Evolutionary conservation across 83 land plant species (phyloP).

Genomic region (Thuja plicata): DNA sequence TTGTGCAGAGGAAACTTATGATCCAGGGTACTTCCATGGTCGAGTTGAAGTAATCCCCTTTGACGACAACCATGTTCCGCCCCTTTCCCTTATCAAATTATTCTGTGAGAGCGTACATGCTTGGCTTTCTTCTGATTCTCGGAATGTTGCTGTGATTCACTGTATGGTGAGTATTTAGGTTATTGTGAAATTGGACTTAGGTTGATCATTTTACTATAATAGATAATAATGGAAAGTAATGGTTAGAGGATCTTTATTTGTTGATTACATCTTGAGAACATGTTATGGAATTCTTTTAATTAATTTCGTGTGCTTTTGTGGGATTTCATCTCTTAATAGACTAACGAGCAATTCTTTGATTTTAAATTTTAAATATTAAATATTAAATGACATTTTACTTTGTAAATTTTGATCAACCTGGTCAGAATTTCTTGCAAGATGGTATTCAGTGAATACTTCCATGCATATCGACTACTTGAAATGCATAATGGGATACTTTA

Average conservation of each 20-base stretch:
- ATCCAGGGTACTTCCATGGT: slow-evolving; percentile 61
- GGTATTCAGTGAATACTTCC: not conserved
- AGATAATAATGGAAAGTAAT: not conserved
- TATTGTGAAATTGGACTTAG: not conserved
- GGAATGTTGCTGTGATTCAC: slow-evolving; percentile 69
- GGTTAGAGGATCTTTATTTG: not conserved
- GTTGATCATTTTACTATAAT: not conserved
- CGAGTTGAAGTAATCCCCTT: slow-evolving; percentile 69
- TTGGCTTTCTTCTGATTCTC: slow-evolving; percentile 59
- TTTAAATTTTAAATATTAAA: not conserved
- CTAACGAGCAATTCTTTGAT: not conserved
- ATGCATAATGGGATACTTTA: not conserved
- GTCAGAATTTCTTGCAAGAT: not conserved
- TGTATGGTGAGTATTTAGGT: slow-evolving; percentile 52
- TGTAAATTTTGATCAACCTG: not conserved
- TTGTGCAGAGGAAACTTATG: slow-evolving; percentile 61
- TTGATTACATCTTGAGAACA: not conserved
- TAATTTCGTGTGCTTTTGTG: not conserved
- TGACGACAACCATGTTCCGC: slow-evolving; percentile 78
- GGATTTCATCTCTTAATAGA: not conserved
- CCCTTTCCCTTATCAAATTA: slow-evolving; percentile 50
- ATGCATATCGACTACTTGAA: not conserved
- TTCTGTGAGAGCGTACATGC: slow-evolving; percentile 72
- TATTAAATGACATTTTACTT: not conserved
- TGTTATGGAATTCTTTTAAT: not conserved